Conservation (phyloP, 176 grass and related monocot genomes). For the Oryza coarctata region DNA sequence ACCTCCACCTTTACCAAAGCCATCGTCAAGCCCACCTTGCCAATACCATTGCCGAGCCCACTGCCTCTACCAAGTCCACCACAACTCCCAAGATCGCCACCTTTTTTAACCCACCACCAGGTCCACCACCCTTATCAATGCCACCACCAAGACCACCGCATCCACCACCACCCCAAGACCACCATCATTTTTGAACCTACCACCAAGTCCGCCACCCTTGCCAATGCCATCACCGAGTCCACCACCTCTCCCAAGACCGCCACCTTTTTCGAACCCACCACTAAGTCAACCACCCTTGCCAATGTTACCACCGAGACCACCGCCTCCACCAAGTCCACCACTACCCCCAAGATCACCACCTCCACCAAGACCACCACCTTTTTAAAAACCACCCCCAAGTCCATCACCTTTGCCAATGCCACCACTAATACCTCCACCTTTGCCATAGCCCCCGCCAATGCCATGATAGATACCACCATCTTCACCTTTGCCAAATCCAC, state of each 20-base stretch:
- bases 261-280: conserved; percentile 23
- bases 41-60: neutral
- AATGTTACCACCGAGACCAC: conserved; percentile 5
- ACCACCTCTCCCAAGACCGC: neutral
- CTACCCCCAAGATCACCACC: neutral
- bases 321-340: conserved; percentile 15
- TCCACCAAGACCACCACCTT: conserved; percentile 24
- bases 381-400: neutral
- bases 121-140: neutral
- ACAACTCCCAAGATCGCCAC: neutral
- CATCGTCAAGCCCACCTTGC: conserved; percentile 1
- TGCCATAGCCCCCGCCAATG: conserved; percentile 9
- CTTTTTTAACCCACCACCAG: conserved; percentile 12
- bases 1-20: too few relatives aligned
- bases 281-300: conserved; percentile 29
- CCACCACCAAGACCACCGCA: conserved; percentile 21
- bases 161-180: conserved; percentile 29
- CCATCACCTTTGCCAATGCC: neutral
- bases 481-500: neutral
- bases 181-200: conserved; percentile 15
- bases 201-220: conserved; percentile 14
- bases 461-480: conserved; percentile 19
- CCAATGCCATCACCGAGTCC: conserved; percentile 9
- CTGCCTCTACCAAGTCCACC: neutral
- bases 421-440: neutral